These are phyloP conservation scores for Populus euphratica DNA, from an alignment of 345 rosid species.

Conservation along the genomic window DNA sequence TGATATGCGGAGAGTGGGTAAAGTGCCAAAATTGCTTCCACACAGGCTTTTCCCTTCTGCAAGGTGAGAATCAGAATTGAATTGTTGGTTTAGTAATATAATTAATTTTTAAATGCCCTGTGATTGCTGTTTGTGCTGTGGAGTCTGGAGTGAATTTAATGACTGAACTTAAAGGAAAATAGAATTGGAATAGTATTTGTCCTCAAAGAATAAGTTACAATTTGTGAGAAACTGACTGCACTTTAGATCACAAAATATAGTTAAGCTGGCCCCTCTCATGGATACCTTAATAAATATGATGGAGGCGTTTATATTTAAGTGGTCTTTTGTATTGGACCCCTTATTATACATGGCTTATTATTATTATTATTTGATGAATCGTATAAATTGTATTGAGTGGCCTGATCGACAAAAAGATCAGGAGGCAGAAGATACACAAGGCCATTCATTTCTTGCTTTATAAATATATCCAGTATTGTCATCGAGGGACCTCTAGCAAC, in stretches of 20 bases:
- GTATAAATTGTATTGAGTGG: background rate
- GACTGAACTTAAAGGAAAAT: background rate
- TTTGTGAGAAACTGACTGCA: background rate
- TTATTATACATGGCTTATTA: background rate
- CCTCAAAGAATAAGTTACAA: background rate
- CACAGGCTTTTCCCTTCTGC: constrained; percentile 97
- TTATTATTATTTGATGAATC: background rate
- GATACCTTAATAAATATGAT: background rate
- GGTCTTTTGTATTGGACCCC: background rate
- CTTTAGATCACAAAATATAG: background rate
- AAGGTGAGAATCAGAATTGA: constrained; percentile 47
- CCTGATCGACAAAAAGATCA: background rate
- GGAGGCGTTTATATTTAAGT: background rate
- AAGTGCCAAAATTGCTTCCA: constrained; percentile 84
- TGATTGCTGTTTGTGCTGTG: background rate
- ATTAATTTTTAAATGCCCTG: background rate
- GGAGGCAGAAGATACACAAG: background rate
- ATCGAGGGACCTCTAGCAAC: background rate
- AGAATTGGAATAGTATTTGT: background rate
- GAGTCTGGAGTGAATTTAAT: background rate
- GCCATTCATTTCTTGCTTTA: background rate
- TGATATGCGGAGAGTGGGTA: constrained; percentile 96
- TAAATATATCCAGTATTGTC: background rate
- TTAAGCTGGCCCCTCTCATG: background rate
- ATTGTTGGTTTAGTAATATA: background rate